Evolutionary conservation across 371 early-diverging fungal species (phyloP), one percentile per base, ranked within the genome.

Genomic region (Syncephalastrum contaminatum): DNA sequence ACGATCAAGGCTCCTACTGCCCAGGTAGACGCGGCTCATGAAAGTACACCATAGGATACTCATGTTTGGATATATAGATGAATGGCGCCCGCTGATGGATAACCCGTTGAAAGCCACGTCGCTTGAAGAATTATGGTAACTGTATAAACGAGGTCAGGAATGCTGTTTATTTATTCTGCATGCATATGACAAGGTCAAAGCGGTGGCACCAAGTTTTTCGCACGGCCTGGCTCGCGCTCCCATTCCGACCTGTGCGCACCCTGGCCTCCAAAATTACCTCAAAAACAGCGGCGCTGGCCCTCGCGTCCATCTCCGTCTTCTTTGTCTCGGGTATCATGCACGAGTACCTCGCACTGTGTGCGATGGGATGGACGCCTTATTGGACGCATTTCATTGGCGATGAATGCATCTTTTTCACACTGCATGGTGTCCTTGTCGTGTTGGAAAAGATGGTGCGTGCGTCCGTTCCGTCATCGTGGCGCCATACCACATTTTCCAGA

Each of bases 141-240:
- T n/a, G n/a, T 21, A 48, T 4, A 48, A 20, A 19, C 14, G 22
- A 20, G 22, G 15, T 24, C 2, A 19, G 13, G 19, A 24, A 21
- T 48, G 20, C 24, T 0, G 24, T 15, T 48, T 48, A 24, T 48
- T 45, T 22, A 20, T 45, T 19, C 45, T 45, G 45, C 22, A 19
- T 45, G 10, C 7, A 25, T 25, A n/a, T 44, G 20, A 44, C 0
- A 30, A 30, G 36, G 36, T 30, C 36, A 10, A 30, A 53, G 10
- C 65, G 73, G 10, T 72, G 75, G 72, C 73, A 72, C 43, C 62
- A 63, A 53, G 15, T 64, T 0, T 65, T 72, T 45, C 66, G 62
- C 42, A 50, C 55, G 2, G 66, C 66, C 18, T 75, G 72, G 71
- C 36, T 70, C 4, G 62, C 70, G 1, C 43, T 75, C 4, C 69